Evolutionary conservation across 1,139 yeast genomes (phyloP), one percentile per base, ranked within the genome.

Genomic region (Debaryomyces sp.): DNA sequence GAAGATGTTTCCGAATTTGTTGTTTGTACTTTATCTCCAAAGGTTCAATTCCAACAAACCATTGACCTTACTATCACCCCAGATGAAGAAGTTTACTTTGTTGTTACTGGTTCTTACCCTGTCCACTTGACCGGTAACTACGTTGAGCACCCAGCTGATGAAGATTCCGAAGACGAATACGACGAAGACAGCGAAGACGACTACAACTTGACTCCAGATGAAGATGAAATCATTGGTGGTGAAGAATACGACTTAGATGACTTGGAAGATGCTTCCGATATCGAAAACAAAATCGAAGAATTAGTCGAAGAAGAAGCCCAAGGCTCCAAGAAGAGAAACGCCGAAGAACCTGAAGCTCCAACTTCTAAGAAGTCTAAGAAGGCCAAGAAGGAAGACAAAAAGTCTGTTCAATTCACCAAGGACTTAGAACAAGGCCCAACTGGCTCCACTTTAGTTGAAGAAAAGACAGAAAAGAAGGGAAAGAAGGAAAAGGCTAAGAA

Each of bases 381-480:
- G 68, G 70, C 73, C 50, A 71, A 70, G 59, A 79, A 78, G 60
- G 70, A 74, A 50, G 76, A 79, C 60, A 77, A 74, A 62, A 87
- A 87, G 73, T 80, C 84, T 61, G 98, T 92, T 53, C 89, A 91
- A 68, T 94, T 94, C 80, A 80, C 89, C 70, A 84, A 89, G 71
- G 87, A 89, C 56, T 84, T 92, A 62, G 98, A 92, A 74, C 96
- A 90, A 77, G 97, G 97, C 51, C 97, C 97, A 67, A 80, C 88
- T 46, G 85, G 84, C 51, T 70, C 78, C 30, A 71, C 76, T 47
- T 71, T 68, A 53, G 68, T 63, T 35, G 64, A 63, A 44, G 66
- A 69, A 51, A 62, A 66, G 54, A 60, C 62, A 52, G 61, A 62
- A 43, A 57, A 61, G 45, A 58, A 61, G 52, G 57, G 63, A 45